Conservation (phyloP, 495 filamentous ascomycete genomes). For the Podospora sp. region DNA sequence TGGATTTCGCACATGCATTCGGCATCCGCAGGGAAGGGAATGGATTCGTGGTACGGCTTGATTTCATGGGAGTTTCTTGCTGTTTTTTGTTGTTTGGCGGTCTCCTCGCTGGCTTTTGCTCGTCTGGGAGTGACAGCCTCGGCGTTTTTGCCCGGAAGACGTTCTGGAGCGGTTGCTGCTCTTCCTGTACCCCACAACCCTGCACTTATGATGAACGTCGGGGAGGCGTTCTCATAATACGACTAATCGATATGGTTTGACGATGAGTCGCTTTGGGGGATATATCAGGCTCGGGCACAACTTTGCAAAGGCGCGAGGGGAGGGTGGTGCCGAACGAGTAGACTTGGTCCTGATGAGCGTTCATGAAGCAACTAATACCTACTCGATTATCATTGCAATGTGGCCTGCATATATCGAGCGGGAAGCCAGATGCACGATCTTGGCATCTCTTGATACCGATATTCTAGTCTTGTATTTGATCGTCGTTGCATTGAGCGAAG, state of each 20-base stretch:
- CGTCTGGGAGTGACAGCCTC: constrained; percentile 23
- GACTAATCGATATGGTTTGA: constrained; percentile 44
- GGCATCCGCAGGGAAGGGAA: constrained; percentile 33
- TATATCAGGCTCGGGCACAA: not conserved
- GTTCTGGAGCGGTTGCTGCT: constrained; percentile 27
- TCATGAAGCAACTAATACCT: not conserved
- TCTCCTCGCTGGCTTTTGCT: constrained; percentile 28
- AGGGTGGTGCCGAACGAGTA: not conserved
- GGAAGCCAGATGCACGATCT: not conserved
- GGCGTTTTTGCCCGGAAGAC: constrained; percentile 26
- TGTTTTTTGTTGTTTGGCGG: constrained; percentile 28
- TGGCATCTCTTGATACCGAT: not conserved
- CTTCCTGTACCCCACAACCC: constrained; percentile 30
- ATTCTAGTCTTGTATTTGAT: not conserved
- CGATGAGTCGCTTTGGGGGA: constrained; percentile 18
- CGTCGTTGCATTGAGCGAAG: no score
- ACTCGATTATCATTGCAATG: not conserved
- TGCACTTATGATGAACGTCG: constrained; percentile 47
- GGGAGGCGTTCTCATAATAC: constrained; percentile 36
- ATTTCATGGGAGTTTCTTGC: constrained; percentile 40
- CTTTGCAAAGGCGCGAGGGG: not conserved
- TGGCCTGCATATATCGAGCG: not conserved
- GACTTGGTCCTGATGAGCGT: not conserved
- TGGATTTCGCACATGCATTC: constrained; percentile 35
- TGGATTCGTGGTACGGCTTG: constrained; percentile 32